Evolutionary conservation across 2,329 filamentous ascomycete genomes (phyloP).

Genomic region (Curvularia sp.): DNA sequence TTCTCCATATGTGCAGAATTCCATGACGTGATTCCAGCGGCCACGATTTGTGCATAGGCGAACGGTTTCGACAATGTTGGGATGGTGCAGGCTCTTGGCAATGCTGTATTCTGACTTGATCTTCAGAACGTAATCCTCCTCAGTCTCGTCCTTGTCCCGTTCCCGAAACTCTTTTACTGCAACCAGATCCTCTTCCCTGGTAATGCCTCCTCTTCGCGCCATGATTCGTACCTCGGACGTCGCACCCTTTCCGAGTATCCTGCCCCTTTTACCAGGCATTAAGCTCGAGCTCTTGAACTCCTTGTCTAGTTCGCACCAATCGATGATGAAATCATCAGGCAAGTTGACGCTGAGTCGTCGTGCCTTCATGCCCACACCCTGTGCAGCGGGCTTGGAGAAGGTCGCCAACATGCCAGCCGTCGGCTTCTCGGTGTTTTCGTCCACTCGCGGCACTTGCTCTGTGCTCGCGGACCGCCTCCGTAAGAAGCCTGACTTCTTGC

Average conservation of each 20-base stretch:
- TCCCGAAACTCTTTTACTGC: slow-evolving; percentile 89
- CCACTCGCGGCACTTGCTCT: slow-evolving; percentile 41
- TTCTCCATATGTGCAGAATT: slow-evolving; percentile 85
- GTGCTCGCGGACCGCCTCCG: slow-evolving; percentile 50
- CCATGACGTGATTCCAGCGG: slow-evolving; percentile 92
- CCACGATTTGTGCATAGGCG: slow-evolving; percentile 75
- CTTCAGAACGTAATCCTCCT: slow-evolving; percentile 82
- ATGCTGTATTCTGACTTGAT: slow-evolving; percentile 92
- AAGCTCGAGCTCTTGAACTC: slow-evolving; percentile 74
- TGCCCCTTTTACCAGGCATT: slow-evolving; percentile 74
- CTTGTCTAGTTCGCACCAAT: slow-evolving; percentile 70
- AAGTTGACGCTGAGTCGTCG: slow-evolving; percentile 77
- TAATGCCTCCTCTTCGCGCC: slow-evolving; percentile 69
- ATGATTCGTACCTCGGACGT: slow-evolving; percentile 85
- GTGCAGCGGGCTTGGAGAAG: slow-evolving; percentile 61
- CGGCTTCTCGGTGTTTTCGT: slow-evolving; percentile 35
- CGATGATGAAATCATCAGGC: slow-evolving; percentile 76
- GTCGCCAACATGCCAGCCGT: slow-evolving; percentile 47
- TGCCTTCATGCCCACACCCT: slow-evolving; percentile 78
- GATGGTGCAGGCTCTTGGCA: slow-evolving; percentile 82
- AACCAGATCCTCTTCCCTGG: slow-evolving; percentile 69
- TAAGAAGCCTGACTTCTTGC: slow-evolving; percentile 33
- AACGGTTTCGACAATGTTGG: slow-evolving; percentile 84
- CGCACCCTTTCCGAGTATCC: slow-evolving; percentile 80
- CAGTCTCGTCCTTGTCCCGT: slow-evolving; percentile 72